phyloP scores from a whole-genome alignment of 73 alveolate species.

The Symbiodinium pilosum region DNA sequence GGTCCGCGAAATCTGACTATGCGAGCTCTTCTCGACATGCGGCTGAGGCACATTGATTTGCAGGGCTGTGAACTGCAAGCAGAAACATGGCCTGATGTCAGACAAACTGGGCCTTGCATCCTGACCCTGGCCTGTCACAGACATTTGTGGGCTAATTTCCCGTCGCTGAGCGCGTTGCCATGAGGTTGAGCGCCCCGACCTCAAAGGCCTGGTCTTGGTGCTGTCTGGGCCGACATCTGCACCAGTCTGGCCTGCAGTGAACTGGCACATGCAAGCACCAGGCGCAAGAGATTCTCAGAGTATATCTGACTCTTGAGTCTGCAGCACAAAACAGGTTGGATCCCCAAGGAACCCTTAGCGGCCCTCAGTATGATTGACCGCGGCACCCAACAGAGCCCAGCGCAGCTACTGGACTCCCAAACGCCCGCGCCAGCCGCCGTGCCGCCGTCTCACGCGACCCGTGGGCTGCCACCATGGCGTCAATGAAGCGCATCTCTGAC shows the following conservation, averaged over 20 bases:
- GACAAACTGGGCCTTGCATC: no score
- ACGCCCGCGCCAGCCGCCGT: constrained; percentile 74
- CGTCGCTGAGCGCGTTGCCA: no score
- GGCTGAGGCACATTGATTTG: constrained; percentile 3
- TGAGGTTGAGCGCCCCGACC: constrained; percentile 40
- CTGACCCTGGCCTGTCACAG: no score
- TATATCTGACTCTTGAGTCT: no score
- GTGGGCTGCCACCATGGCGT: background rate
- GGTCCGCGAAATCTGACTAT: no score
- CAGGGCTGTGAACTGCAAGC: constrained; percentile 27
- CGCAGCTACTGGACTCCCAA: constrained; percentile 34
- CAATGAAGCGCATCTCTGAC: constrained; percentile 57
- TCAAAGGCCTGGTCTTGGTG: background rate
- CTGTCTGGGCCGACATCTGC: constrained; percentile 65
- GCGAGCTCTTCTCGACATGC: no score
- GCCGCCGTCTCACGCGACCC: background rate
- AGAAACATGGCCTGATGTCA: constrained; percentile 45
- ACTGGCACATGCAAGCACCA: no score
- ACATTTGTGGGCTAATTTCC: no score
- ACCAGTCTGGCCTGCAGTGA: constrained; percentile 51
- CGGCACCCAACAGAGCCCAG: constrained; percentile 35
- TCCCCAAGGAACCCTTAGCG: no score
- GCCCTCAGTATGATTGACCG: no score
- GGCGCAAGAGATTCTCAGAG: no score
- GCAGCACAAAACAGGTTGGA: no score